A percentile compares a stretch with the other conserved stretches of the same genome.
Conservation (phyloP, 352 stramenopile genomes). For the Phytophthora constricta region DNA sequence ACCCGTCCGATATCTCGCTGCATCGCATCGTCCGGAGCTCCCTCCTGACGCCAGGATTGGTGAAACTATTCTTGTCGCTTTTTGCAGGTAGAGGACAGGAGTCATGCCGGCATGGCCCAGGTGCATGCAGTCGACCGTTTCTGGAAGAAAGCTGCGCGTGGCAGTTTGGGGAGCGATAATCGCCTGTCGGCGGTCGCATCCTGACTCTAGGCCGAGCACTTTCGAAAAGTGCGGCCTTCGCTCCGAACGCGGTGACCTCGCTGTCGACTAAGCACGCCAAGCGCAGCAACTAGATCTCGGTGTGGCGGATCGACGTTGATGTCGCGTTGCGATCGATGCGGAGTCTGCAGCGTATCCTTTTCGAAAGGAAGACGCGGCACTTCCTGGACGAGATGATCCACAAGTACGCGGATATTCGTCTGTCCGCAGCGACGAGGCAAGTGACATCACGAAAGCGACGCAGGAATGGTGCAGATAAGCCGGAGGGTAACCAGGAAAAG, state of each 20-base stretch:
- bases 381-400: slow-evolving; percentile 44
- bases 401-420: slow-evolving; percentile 41
- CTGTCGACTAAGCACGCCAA: neutral
- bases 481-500: neutral
- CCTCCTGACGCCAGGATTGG: slow-evolving; percentile 17
- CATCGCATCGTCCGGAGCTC: slow-evolving; percentile 16
- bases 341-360: slow-evolving; percentile 37
- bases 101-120: slow-evolving; percentile 8
- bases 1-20: slow-evolving; percentile 10
- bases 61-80: slow-evolving; percentile 27
- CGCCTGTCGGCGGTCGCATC: slow-evolving; percentile 14
- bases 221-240: slow-evolving; percentile 16
- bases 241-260: neutral
- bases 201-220: slow-evolving; percentile 6
- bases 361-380: slow-evolving; percentile 36
- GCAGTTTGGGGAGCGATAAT: too few relatives aligned
- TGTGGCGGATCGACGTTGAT: slow-evolving; percentile 25
- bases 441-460: slow-evolving; percentile 22
- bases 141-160: slow-evolving; percentile 31
- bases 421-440: slow-evolving; percentile 20
- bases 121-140: slow-evolving; percentile 20
- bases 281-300: neutral
- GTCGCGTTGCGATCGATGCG: slow-evolving; percentile 35
- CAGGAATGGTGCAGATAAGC: slow-evolving; percentile 15
- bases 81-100: too few relatives aligned